Evolutionary conservation across 768 basidiomycete genomes (phyloP).

Genomic region (Kwoniella sp.): DNA sequence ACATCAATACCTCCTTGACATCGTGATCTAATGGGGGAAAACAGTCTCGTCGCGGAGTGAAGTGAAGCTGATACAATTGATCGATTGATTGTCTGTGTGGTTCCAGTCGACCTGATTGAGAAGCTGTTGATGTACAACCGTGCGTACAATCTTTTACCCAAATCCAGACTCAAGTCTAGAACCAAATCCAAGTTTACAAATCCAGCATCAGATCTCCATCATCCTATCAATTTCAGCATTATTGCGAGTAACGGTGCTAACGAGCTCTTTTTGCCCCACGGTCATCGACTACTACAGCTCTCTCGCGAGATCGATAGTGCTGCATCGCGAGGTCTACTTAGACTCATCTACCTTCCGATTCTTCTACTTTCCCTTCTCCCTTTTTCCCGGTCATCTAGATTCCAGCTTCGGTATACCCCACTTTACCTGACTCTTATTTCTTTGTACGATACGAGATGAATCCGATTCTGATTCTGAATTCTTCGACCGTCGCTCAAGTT

Average conservation of each 20-base stretch:
- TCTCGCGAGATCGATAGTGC: slow-evolving; percentile 27
- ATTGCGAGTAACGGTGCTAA: no score
- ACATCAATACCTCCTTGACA: not conserved
- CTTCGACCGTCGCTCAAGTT: no score
- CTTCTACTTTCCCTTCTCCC: not conserved
- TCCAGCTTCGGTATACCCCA: slow-evolving; percentile 10
- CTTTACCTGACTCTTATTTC: slow-evolving; percentile 10
- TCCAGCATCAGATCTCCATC: no score
- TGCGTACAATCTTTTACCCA: slow-evolving; percentile 62
- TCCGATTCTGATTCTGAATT: not conserved
- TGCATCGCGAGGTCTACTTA: no score
- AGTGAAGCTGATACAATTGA: slow-evolving; percentile 14
- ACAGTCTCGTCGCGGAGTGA: no score
- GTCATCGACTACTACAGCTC: slow-evolving; percentile 11
- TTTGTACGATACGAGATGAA: not conserved
- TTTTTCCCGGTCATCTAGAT: slow-evolving; percentile 3
- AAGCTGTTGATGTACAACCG: slow-evolving; percentile 96
- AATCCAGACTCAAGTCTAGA: no score
- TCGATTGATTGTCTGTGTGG: no score
- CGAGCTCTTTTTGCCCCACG: no score
- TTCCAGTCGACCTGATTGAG: slow-evolving; percentile 92
- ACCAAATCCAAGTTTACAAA: no score
- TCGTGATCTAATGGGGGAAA: no score
- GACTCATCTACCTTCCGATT: slow-evolving; percentile 5
- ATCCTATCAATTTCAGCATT: no score